A percentile compares a stretch with the other conserved stretches of the same genome.
These are phyloP conservation scores for Dryas drummondii DNA, from an alignment of 306 rosid species.

Conservation along the genomic window DNA sequence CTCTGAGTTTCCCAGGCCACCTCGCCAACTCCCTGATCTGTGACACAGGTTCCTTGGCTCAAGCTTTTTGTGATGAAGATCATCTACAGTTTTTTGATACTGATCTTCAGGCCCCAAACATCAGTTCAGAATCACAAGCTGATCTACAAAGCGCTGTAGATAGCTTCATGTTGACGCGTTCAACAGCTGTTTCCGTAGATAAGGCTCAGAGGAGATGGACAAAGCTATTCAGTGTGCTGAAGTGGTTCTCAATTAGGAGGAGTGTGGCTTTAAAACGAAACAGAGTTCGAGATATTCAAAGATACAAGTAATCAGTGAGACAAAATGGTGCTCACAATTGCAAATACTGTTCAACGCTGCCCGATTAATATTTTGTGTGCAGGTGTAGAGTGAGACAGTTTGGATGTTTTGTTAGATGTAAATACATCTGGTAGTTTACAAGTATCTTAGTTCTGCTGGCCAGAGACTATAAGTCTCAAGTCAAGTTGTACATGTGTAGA, in stretches of 20 bases:
- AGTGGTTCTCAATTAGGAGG: conserved; percentile 68
- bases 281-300: conserved; percentile 27
- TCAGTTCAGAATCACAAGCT: conserved; percentile 43
- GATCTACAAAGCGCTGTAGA: conserved; percentile 63
- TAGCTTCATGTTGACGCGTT: conserved; percentile 41
- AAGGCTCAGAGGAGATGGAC: conserved; percentile 86
- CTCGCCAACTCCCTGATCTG: conserved; percentile 59
- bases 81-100: conserved; percentile 66
- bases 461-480: conserved; percentile 24
- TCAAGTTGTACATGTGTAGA: conserved; percentile 36
- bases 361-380: conserved; percentile 27
- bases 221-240: conserved; percentile 66
- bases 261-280: conserved; percentile 28
- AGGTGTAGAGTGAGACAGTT: conserved; percentile 28
- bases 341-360: conserved; percentile 34
- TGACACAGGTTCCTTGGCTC: conserved; percentile 56
- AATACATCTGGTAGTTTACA: conserved; percentile 34
- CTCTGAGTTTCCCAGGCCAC: conserved; percentile 58
- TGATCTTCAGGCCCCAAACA: conserved; percentile 53
- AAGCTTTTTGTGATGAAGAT: conserved; percentile 60
- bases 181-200: conserved; percentile 36
- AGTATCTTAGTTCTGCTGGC: conserved; percentile 28
- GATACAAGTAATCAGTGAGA: conserved; percentile 22
- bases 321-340: conserved; percentile 19
- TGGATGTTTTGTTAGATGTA: conserved; percentile 42